Evolutionary conservation across 2,329 filamentous ascomycete genomes (phyloP).

Genomic region (Diaporthe vexans): DNA sequence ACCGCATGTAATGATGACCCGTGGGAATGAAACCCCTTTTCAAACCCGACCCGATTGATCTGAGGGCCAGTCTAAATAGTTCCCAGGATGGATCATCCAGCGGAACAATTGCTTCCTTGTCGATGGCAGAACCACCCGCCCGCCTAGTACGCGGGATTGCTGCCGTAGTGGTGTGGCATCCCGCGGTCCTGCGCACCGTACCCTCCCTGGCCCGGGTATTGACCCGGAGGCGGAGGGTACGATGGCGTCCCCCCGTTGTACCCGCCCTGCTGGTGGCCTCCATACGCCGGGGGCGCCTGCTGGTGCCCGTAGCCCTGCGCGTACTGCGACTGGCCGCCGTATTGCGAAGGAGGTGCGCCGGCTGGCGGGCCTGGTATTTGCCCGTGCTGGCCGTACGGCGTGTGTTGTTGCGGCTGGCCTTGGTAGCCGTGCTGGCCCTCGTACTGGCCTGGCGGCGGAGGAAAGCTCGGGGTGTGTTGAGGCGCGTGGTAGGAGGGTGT

Average conservation of each 20-base stretch:
- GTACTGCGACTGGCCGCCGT: constrained; percentile 41
- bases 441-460: constrained; percentile 35
- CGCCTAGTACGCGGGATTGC: constrained; percentile 37
- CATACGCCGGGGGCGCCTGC: constrained; percentile 32
- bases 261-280: constrained; percentile 43
- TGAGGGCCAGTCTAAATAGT: not conserved
- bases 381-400: constrained; percentile 45
- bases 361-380: constrained; percentile 40
- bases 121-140: not conserved
- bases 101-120: not conserved
- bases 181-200: constrained; percentile 36
- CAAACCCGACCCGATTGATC: not conserved
- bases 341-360: constrained; percentile 45
- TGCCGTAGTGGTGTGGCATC: constrained; percentile 37
- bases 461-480: constrained; percentile 46
- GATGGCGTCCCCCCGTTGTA: constrained; percentile 42
- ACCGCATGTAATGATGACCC: not conserved
- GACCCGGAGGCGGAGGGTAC: constrained; percentile 47
- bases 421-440: constrained; percentile 40
- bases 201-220: constrained; percentile 44
- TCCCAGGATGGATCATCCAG: not conserved
- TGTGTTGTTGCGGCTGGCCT: constrained; percentile 19
- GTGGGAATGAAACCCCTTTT: not conserved
- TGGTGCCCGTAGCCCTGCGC: constrained; percentile 31
- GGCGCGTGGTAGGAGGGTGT: constrained; percentile 44